phyloP scores from a whole-genome alignment of 768 basidiomycete genomes.

The Pleurotus cornucopiae region DNA sequence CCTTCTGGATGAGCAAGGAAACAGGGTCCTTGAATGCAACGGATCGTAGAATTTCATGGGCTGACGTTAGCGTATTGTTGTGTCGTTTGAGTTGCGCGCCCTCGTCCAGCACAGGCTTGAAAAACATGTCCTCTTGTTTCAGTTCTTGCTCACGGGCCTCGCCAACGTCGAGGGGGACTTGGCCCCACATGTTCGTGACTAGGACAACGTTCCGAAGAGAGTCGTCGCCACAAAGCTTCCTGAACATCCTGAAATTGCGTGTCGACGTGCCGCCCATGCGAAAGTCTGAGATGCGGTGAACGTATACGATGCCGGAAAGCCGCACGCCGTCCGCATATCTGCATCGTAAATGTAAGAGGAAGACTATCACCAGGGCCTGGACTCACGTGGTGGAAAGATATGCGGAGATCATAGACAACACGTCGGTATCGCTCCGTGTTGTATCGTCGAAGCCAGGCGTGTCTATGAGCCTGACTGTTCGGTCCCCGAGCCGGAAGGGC shows the following conservation, averaged over 20 bases:
- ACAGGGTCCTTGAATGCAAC: constrained; percentile 17
- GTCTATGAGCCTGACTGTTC: constrained; percentile 33
- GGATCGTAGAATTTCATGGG: constrained; percentile 27
- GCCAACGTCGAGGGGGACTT: constrained; percentile 29
- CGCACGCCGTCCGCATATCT: constrained; percentile 9
- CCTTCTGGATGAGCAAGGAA: constrained; percentile 16
- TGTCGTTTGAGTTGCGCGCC: constrained; percentile 44
- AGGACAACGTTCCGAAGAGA: constrained; percentile 43
- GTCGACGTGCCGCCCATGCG: constrained; percentile 40
- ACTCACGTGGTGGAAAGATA: constrained; percentile 22
- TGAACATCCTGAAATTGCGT: constrained; percentile 44
- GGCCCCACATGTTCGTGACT: constrained; percentile 45
- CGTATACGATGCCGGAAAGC: constrained; percentile 39
- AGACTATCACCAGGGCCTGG: not conserved
- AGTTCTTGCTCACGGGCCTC: constrained; percentile 41
- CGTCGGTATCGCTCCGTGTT: constrained; percentile 26
- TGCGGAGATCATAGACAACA: constrained; percentile 34
- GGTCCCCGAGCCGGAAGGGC: constrained; percentile 25
- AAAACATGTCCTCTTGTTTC: constrained; percentile 35
- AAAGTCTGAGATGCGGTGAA: constrained; percentile 51
- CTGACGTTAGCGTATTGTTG: constrained; percentile 26
- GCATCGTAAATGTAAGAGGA: constrained; percentile 11
- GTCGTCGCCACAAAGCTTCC: constrained; percentile 39
- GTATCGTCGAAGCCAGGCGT: constrained; percentile 35
- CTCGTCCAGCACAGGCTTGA: constrained; percentile 47